phyloP scores from a whole-genome alignment of 2,329 filamentous ascomycete genomes.

The Calonectria pauciramosa region DNA sequence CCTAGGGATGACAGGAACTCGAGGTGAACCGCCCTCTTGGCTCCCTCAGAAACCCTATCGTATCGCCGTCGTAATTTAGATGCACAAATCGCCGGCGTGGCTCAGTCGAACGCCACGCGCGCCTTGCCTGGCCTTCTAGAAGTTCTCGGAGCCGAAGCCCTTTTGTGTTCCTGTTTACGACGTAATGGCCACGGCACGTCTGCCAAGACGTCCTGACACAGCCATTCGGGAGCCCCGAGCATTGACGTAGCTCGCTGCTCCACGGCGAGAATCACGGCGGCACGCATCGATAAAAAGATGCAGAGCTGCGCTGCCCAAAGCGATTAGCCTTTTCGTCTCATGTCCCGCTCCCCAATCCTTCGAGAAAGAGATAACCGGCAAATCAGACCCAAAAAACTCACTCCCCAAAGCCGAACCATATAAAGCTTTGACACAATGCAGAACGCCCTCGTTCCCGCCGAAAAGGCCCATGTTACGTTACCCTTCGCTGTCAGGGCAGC shows the following conservation, averaged over 20 bases:
- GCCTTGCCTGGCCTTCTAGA: background rate
- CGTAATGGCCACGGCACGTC: background rate
- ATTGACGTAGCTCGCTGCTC: background rate
- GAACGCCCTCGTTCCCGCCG: background rate
- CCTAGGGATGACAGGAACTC: background rate
- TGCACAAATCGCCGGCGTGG: background rate
- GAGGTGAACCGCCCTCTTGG: background rate
- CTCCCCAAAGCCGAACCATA: background rate
- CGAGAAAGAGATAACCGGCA: background rate
- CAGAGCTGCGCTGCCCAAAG: background rate
- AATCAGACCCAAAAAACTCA: background rate
- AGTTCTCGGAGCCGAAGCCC: background rate
- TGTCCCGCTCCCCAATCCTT: background rate
- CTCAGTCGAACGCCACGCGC: background rate
- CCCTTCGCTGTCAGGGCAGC: background rate
- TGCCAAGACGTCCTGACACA: slow-evolving; percentile 1
- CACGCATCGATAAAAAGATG: background rate
- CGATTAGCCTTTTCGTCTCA: background rate
- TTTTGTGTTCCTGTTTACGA: background rate
- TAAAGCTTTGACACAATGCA: slow-evolving; percentile 11
- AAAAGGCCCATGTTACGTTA: background rate
- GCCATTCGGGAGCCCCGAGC: background rate
- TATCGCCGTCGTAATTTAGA: background rate
- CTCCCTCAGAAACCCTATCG: background rate
- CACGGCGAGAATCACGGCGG: background rate